Evolutionary conservation across 1,284 basidiomycete genomes (phyloP).

Genomic region (Porodaedalea pini): DNA sequence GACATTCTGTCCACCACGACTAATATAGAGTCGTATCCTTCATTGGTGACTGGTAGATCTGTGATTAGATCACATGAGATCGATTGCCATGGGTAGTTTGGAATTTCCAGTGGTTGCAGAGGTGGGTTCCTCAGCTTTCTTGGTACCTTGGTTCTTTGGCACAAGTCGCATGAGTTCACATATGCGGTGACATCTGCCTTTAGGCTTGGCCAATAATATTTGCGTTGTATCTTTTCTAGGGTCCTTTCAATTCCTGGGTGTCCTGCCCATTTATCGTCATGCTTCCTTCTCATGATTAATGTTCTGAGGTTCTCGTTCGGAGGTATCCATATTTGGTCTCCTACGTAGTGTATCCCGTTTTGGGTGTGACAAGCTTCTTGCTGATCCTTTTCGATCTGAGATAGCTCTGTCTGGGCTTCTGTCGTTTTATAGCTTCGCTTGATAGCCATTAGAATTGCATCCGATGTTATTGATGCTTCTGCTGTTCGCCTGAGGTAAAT

Average conservation of each 20-base stretch:
- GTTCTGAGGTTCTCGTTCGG: not conserved
- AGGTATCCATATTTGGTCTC: slow-evolving; percentile 17
- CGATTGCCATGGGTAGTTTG: slow-evolving; percentile 21
- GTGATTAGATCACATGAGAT: slow-evolving; percentile 24
- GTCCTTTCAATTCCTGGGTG: slow-evolving; percentile 36
- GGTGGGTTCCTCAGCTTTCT: slow-evolving; percentile 13
- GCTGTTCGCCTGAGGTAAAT: not conserved
- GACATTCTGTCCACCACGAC: slow-evolving; percentile 36
- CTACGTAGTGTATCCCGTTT: not conserved
- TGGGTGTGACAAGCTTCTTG: not conserved
- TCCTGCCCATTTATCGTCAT: slow-evolving; percentile 23
- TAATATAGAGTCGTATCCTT: slow-evolving; percentile 37
- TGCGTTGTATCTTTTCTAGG: slow-evolving; percentile 19
- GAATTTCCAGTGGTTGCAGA: slow-evolving; percentile 21
- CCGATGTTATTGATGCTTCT: not conserved
- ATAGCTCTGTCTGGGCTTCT: slow-evolving; percentile 10
- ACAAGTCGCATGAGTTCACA: slow-evolving; percentile 24
- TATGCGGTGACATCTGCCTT: slow-evolving; percentile 22
- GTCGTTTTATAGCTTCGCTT: not conserved
- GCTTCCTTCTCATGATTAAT: slow-evolving; percentile 1
- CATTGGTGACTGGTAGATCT: slow-evolving; percentile 28
- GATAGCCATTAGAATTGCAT: slow-evolving; percentile 27
- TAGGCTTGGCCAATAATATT: slow-evolving; percentile 28
- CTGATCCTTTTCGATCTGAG: slow-evolving; percentile 17
- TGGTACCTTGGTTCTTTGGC: slow-evolving; percentile 20